Base-by-base conservation (phyloP, 768 basidiomycete genomes). In the Xerocomus brunneocitrinus region DNA sequence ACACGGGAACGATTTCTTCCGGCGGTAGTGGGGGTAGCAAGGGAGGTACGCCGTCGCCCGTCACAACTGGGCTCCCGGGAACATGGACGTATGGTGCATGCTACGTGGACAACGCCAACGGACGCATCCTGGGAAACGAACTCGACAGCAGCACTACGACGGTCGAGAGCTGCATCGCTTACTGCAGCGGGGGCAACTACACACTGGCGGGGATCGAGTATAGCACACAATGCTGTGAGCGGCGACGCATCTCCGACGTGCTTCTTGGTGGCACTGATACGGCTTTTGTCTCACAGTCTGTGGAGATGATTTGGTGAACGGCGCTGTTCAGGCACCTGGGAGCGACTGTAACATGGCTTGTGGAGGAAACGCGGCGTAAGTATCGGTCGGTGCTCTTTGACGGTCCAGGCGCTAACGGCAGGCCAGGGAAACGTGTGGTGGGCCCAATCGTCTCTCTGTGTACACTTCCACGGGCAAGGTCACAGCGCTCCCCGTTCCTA, bases 151-250 rank as follows among this genome's bases (percentile, higher is more conserved):
- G 56, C 43, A 54, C 58, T 8, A 71, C 74, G 56, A 92, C 90
- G 0, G 77, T 88, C 42, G 72, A 86, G 59, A 65, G 63, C 12
- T 95, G 92, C 62, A 76, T 91, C 46, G 65, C 70, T 3, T 65
- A 73, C 27, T 95, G 92, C 67, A 60, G 60, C 0, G 62, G 72
- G 2, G 71, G 74, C 56, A 80, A 81, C 54, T 89, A 77, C 68
- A 80, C 83, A 0, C 60, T 89, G 40, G 89, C 88, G 5, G 91
- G 82, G 14, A 72, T 80, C 38, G 90, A 94, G 66, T 94, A 78
- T 53, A 66, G 77, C 42, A 64, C 64, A 3, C 74, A 80, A 54
- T 77, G 76, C 52, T 75, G 82, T 83, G 58, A 60, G 79, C 74
- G 5, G 25, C 40, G 12, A 44, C 6, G 4, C 22, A n/a, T 46